Percentiles rank a stretch among this genome's conserved stretches.
Conservation (phyloP, 768 basidiomycete species). For the Cytidiella melzeri region DNA sequence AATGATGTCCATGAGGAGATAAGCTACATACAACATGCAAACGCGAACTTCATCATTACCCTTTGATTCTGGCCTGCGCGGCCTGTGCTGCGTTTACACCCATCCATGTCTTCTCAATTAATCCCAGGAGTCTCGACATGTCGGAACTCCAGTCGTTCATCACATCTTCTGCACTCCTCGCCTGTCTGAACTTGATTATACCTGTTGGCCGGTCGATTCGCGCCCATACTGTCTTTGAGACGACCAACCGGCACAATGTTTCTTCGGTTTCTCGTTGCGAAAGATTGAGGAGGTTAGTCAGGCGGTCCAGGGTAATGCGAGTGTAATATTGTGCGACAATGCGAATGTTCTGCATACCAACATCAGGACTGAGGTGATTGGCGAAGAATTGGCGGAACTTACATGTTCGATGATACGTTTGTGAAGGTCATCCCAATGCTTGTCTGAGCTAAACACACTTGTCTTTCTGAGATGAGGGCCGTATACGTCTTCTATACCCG, state of each 20-base stretch:
- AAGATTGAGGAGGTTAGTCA: slow-evolving; percentile 85
- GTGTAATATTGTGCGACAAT: slow-evolving; percentile 94
- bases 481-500: slow-evolving; percentile 84
- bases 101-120: slow-evolving; percentile 99
- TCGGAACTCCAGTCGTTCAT: slow-evolving; percentile 99
- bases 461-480: slow-evolving; percentile 79
- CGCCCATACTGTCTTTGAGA: slow-evolving; percentile 89
- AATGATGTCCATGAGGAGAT: slow-evolving; percentile 14
- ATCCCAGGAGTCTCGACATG: slow-evolving; percentile 83
- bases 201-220: slow-evolving; percentile 89
- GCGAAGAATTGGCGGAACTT: slow-evolving; percentile 25
- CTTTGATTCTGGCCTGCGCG: slow-evolving; percentile 61
- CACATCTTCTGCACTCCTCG: slow-evolving; percentile 81
- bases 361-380: too few relatives aligned
- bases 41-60: slow-evolving; percentile 19
- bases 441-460: slow-evolving; percentile 69
- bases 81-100: slow-evolving; percentile 87
- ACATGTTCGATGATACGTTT: slow-evolving; percentile 96
- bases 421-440: slow-evolving; percentile 93
- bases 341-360: slow-evolving; percentile 95
- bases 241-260: slow-evolving; percentile 83
- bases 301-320: slow-evolving; percentile 76
- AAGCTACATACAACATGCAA: slow-evolving; percentile 15
- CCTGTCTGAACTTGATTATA: slow-evolving; percentile 80
- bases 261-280: slow-evolving; percentile 78